phyloP scores from a whole-genome alignment of 2,329 filamentous ascomycete species.

The Pseudomassariella vexata region DNA sequence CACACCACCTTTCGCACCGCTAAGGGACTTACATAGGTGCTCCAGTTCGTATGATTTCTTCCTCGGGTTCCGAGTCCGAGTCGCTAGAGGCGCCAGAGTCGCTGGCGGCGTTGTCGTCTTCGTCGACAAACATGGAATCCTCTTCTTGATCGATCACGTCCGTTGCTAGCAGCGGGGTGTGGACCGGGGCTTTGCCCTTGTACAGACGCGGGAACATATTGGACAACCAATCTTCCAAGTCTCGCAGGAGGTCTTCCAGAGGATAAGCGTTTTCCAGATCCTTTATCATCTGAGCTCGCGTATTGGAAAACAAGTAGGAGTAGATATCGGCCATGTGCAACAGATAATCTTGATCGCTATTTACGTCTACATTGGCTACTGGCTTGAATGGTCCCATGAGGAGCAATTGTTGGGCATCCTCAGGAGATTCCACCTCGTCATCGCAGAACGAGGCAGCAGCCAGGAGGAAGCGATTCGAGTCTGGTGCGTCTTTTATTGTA shows the following conservation, averaged over 20 bases:
- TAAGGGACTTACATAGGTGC: constrained; percentile 11
- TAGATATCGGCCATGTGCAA: constrained; percentile 1
- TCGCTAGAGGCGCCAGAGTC: too few species aligned
- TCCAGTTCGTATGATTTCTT: constrained; percentile 14
- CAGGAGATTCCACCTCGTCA: background rate
- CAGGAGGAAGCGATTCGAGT: constrained; percentile 10
- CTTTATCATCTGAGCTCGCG: background rate
- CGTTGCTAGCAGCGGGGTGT: background rate
- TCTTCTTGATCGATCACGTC: constrained; percentile 3
- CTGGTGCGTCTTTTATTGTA: constrained; percentile 6
- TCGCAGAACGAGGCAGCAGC: constrained; percentile 19
- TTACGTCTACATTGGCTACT: background rate
- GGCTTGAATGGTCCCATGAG: constrained; percentile 2
- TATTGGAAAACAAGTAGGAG: constrained; percentile 1
- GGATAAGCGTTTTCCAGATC: constrained; percentile 2
- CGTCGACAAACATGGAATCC: constrained; percentile 10
- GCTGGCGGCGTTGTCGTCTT: constrained; percentile 6
- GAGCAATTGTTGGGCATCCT: constrained; percentile 4
- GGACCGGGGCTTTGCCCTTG: constrained; percentile 1
- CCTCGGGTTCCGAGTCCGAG: constrained; percentile 15
- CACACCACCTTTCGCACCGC: background rate
- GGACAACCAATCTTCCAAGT: constrained; percentile 1
- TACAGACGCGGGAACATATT: background rate
- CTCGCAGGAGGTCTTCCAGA: background rate
- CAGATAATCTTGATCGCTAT: background rate